These are phyloP conservation scores for Epichloe bromicola DNA, from an alignment of 2,329 filamentous ascomycete species.

Conservation along the genomic window DNA sequence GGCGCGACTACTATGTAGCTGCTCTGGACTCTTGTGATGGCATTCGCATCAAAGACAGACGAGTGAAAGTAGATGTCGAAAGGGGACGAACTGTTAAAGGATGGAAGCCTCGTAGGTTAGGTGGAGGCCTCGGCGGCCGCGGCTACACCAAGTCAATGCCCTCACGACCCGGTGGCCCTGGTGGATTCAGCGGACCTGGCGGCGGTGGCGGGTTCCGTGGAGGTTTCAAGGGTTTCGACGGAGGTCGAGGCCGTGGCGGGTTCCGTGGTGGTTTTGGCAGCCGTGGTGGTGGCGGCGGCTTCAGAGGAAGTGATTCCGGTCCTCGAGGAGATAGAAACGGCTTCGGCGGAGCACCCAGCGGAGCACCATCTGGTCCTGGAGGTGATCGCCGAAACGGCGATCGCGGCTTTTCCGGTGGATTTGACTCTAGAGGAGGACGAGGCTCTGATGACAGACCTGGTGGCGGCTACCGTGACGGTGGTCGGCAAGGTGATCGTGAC, in stretches of 20 bases:
- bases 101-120: slow-evolving; percentile 85
- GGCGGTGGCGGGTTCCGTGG: slow-evolving; percentile 29
- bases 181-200: slow-evolving; percentile 43
- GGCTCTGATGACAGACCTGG: slow-evolving; percentile 45
- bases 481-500: slow-evolving; percentile 23
- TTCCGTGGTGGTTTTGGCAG: slow-evolving; percentile 30
- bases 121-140: slow-evolving; percentile 82
- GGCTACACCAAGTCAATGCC: slow-evolving; percentile 78
- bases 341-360: slow-evolving; percentile 32
- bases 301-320: slow-evolving; percentile 29
- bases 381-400: slow-evolving; percentile 31
- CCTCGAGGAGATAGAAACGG: slow-evolving; percentile 30
- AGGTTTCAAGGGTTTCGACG: slow-evolving; percentile 34
- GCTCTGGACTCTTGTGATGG: slow-evolving; percentile 79
- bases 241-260: slow-evolving; percentile 28
- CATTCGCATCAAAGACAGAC: slow-evolving; percentile 82
- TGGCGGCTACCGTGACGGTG: slow-evolving; percentile 29
- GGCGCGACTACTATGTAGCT: slow-evolving; percentile 54
- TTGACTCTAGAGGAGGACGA: slow-evolving; percentile 40
- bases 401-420: slow-evolving; percentile 33
- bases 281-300: slow-evolving; percentile 42
- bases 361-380: slow-evolving; percentile 49
- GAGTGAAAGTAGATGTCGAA: slow-evolving; percentile 91
- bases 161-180: slow-evolving; percentile 54
- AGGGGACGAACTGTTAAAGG: slow-evolving; percentile 85